Evolutionary conservation across 2,329 filamentous ascomycete genomes (phyloP).

Genomic region (Apiospora kogelbergensis): DNA sequence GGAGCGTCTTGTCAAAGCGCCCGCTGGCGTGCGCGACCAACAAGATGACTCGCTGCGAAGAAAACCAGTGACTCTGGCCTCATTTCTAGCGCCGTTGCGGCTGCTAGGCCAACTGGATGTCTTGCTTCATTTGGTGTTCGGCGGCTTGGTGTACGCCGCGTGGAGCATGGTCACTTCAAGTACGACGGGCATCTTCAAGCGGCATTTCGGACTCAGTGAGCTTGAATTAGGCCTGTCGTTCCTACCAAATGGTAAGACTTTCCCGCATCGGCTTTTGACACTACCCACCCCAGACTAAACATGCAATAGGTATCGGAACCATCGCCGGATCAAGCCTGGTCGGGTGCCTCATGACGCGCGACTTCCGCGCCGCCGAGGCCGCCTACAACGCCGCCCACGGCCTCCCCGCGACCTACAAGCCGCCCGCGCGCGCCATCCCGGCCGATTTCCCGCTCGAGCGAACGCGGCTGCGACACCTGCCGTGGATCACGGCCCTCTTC

Average conservation of each 20-base stretch:
- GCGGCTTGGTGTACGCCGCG: conserved; percentile 35
- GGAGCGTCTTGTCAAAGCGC: conserved; percentile 14
- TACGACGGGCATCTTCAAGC: conserved; percentile 37
- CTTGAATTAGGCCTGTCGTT: conserved; percentile 25
- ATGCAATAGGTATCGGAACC: conserved; percentile 32
- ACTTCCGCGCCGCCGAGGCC: conserved; percentile 30
- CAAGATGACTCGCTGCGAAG: conserved; percentile 10
- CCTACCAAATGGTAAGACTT: conserved; percentile 25
- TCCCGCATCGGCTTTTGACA: not conserved
- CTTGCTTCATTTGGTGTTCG: conserved; percentile 35
- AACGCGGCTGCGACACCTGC: conserved; percentile 38
- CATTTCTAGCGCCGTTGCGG: conserved; percentile 35
- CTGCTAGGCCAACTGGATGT: conserved; percentile 36
- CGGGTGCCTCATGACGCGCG: conserved; percentile 41
- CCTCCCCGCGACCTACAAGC: conserved; percentile 26
- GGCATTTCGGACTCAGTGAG: conserved; percentile 24
- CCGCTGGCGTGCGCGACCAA: conserved; percentile 16
- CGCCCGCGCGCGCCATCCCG: conserved; percentile 24
- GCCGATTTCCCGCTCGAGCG: conserved; percentile 44
- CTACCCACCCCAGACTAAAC: not conserved
- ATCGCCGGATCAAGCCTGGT: conserved; percentile 41
- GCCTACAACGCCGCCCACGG: conserved; percentile 28
- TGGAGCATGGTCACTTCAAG: conserved; percentile 49
- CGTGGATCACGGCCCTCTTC: conserved; percentile 39
- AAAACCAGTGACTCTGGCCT: conserved; percentile 27